Evolutionary conservation across 352 stramenopile species (phyloP).

Genomic region (Aphanomyces astaci): DNA sequence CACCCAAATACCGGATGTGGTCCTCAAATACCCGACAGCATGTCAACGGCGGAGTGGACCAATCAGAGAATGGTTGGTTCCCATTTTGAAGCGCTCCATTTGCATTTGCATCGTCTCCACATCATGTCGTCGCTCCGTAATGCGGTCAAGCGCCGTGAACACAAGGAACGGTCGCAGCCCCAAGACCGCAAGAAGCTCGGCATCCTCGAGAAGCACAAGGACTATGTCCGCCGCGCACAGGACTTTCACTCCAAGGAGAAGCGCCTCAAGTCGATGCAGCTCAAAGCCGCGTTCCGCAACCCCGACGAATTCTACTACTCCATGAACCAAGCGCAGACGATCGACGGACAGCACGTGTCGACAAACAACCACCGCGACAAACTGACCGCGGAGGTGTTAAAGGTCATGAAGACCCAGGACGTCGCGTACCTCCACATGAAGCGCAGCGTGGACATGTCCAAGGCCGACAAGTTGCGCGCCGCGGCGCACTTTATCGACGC

Average conservation of each 20-base stretch:
- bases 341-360: slow-evolving; percentile 67
- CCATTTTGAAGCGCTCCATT: background rate
- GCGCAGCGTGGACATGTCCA: slow-evolving; percentile 61
- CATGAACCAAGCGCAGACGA: slow-evolving; percentile 87
- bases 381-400: slow-evolving; percentile 71
- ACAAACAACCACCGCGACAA: slow-evolving; percentile 55
- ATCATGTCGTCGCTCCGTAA: slow-evolving; percentile 89
- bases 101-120: background rate
- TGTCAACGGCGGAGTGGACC: background rate
- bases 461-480: slow-evolving; percentile 66
- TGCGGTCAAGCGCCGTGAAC: slow-evolving; percentile 96
- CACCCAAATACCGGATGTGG: background rate
- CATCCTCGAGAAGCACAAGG: slow-evolving; percentile 98
- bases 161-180: slow-evolving; percentile 97
- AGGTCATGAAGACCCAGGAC: slow-evolving; percentile 95
- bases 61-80: slow-evolving; percentile 21
- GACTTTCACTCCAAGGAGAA: slow-evolving; percentile 96
- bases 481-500: slow-evolving; percentile 74
- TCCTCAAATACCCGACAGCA: background rate
- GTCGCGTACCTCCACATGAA: slow-evolving; percentile 91
- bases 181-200: slow-evolving; percentile 87
- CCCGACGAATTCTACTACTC: slow-evolving; percentile 99
- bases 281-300: slow-evolving; percentile 94
- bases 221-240: slow-evolving; percentile 94
- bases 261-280: slow-evolving; percentile 77